Evolutionary conservation across 2,329 filamentous ascomycete genomes (phyloP).

Genomic region (Aspergillus jensenii): DNA sequence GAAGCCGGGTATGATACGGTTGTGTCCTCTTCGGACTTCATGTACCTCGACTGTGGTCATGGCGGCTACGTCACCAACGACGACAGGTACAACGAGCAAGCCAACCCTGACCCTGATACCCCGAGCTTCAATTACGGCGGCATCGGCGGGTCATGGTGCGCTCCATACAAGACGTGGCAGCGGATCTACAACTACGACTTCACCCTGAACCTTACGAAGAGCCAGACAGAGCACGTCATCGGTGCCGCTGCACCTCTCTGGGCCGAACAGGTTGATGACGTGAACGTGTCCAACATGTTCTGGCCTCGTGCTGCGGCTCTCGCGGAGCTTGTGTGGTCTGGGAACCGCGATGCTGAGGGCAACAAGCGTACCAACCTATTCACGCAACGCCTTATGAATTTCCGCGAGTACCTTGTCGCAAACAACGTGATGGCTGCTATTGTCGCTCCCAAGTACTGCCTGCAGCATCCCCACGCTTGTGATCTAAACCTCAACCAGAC

Average conservation of each 20-base stretch:
- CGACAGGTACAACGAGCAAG: constrained; percentile 54
- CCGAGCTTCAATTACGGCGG: constrained; percentile 58
- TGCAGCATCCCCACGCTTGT: constrained; percentile 58
- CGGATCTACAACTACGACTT: constrained; percentile 62
- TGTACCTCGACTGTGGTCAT: constrained; percentile 58
- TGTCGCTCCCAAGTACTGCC: constrained; percentile 58
- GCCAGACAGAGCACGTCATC: constrained; percentile 50
- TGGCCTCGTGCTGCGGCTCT: constrained; percentile 60
- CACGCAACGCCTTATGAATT: constrained; percentile 59
- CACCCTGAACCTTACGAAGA: constrained; percentile 47
- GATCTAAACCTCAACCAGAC: constrained; percentile 56
- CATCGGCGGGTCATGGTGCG: constrained; percentile 57
- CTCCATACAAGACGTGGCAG: constrained; percentile 61
- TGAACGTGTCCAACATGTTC: constrained; percentile 50
- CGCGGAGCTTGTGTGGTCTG: constrained; percentile 57
- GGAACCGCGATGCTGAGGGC: constrained; percentile 51
- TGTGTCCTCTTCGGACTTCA: constrained; percentile 56
- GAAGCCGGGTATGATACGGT: constrained; percentile 54
- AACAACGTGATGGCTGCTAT: constrained; percentile 53
- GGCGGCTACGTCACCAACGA: constrained; percentile 58
- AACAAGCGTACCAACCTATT: constrained; percentile 53
- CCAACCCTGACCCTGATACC: constrained; percentile 48
- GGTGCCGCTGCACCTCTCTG: constrained; percentile 55
- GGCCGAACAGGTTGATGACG: constrained; percentile 57
- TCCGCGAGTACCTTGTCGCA: constrained; percentile 59